Percentiles rank a stretch among this genome's conserved stretches.
Evolutionary conservation across 306 rosid genomes (phyloP).

Genomic region (Elaeagnus macrophylla): DNA sequence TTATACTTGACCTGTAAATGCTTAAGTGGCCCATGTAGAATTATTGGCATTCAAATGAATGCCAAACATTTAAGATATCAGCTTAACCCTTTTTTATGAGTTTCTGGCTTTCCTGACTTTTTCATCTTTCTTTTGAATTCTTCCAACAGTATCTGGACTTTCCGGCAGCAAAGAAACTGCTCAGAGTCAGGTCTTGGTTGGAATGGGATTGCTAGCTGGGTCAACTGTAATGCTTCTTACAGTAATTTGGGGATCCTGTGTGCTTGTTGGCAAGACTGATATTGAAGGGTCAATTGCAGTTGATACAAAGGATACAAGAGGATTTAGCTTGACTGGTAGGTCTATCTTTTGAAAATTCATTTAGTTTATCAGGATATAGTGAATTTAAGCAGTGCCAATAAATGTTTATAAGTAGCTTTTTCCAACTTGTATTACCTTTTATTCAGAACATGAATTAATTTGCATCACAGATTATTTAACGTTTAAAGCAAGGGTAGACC

Average conservation of each 20-base stretch:
- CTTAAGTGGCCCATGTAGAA: too few species aligned
- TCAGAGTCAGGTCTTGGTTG: conserved; percentile 63
- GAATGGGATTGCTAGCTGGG: conserved; percentile 70
- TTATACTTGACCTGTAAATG: too few species aligned
- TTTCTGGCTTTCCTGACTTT: conserved; percentile 1
- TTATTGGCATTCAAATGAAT: too few species aligned
- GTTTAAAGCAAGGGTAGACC: too few species aligned
- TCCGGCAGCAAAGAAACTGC: conserved; percentile 48
- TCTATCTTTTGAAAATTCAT: background rate
- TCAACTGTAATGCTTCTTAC: conserved; percentile 68
- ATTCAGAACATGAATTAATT: too few species aligned
- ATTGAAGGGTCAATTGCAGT: conserved; percentile 21
- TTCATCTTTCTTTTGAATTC: background rate
- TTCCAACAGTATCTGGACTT: conserved; percentile 48
- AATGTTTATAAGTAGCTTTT: too few species aligned
- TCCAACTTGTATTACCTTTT: too few species aligned
- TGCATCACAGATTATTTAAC: too few species aligned
- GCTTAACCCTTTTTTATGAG: background rate
- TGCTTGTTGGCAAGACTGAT: conserved; percentile 58
- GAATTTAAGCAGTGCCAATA: too few species aligned
- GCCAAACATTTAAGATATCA: too few species aligned
- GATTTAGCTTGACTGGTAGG: conserved; percentile 37
- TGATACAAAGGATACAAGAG: conserved; percentile 32
- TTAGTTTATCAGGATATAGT: too few species aligned
- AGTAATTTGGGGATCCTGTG: conserved; percentile 57